Evolutionary conservation across 345 rosid species (phyloP), one percentile per base, ranked within the genome.

Genomic region (Limnanthes douglasii): DNA sequence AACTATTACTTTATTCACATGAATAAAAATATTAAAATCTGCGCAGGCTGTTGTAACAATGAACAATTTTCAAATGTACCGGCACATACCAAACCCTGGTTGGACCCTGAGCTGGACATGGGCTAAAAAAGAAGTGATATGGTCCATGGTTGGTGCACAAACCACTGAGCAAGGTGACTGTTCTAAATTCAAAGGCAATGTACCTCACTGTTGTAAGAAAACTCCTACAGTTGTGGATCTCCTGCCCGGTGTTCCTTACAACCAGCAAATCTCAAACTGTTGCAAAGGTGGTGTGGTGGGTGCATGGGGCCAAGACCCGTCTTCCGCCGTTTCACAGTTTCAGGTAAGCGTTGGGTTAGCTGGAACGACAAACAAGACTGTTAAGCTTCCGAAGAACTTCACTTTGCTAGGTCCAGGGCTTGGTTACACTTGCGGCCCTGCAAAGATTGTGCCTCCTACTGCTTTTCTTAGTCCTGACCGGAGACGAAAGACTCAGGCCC

Each of bases 141-240:
- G 86, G 93, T 54, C 79, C 20, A 67, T 78, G 72, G 60, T 45
- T 8, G 97, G 94, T 9, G 75, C 88, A 6, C 93, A 86, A 56
- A 58, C 97, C 15, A 69, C 75, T 1, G 94, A 86, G 34, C 97
- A 86, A 67, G 97, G 97, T 10, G 94, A 86, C 31, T 86, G 97
- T 53, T 82, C 97, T 51, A 86, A 78, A 62, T 86, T 82, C 66
- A 86, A 82, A 39, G 88, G 68, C 1, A 65, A 62, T 36, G 53
- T 78, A 38, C 97, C 97, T 46, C 97, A 78, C 41, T 70, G 82
- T 54, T 78, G 97, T 60, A 75, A 75, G 75, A 73, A 56, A 52
- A 61, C 45, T 5, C 97, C 94, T 0, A 64, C 72, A 0, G 75
- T 75, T 2, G 85, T 75, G 18, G 97, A 82, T 58, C 64, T 86